phyloP scores from a whole-genome alignment of 2,329 filamentous ascomycete species.

The Trichoderma aggressivum region DNA sequence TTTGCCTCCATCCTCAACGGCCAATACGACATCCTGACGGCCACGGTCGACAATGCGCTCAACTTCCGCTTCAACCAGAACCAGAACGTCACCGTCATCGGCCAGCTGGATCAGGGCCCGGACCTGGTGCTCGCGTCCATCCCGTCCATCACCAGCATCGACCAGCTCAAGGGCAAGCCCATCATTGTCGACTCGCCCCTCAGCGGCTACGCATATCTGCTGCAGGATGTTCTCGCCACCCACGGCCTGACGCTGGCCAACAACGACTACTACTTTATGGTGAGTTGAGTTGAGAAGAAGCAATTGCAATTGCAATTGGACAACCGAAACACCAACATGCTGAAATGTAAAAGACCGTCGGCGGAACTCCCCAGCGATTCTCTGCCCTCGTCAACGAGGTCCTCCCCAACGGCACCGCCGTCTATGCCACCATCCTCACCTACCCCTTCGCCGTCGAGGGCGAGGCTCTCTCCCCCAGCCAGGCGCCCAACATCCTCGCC shows the following conservation, averaged over 20 bases:
- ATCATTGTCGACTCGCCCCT: slow-evolving; percentile 4
- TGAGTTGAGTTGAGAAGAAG: background rate
- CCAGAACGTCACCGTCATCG: background rate
- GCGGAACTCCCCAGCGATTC: background rate
- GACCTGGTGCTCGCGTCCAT: slow-evolving; percentile 5
- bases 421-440: slow-evolving; percentile 9
- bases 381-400: background rate
- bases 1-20: slow-evolving; percentile 6
- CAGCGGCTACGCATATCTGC: slow-evolving; percentile 9
- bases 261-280: slow-evolving; percentile 4
- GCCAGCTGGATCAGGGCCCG: slow-evolving; percentile 1
- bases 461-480: background rate
- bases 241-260: background rate
- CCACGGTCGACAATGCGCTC: slow-evolving; percentile 10
- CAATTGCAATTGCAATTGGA: too few species aligned
- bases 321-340: background rate
- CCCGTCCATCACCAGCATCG: slow-evolving; percentile 11
- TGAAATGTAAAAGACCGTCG: background rate
- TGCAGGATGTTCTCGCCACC: background rate
- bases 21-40: slow-evolving; percentile 3
- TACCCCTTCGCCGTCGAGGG: slow-evolving; percentile 8
- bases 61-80: slow-evolving; percentile 14
- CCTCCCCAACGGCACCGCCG: slow-evolving; percentile 1
- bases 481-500: background rate
- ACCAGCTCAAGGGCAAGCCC: slow-evolving; percentile 7